Evolutionary conservation across 306 rosid species (phyloP).

Genomic region (Glycyrrhiza uralensis): DNA sequence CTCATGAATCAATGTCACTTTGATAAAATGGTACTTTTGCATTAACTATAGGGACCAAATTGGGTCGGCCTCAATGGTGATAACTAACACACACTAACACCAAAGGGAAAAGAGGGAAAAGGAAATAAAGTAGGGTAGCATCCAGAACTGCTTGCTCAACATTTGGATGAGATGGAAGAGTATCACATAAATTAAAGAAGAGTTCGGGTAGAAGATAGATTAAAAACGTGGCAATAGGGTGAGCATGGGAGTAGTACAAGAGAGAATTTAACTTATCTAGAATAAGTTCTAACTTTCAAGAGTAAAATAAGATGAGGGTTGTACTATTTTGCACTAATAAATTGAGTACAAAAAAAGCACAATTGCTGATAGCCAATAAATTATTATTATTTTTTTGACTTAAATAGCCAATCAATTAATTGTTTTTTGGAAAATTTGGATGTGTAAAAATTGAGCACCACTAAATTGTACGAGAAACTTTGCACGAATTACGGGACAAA

Average conservation of each 20-base stretch:
- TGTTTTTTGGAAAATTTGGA: no score
- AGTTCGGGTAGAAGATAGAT: not conserved
- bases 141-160: constrained; percentile 15
- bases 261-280: not conserved
- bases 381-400: no score
- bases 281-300: not conserved
- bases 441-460: no score
- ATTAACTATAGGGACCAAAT: constrained; percentile 25
- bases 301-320: no score
- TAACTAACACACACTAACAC: constrained; percentile 22
- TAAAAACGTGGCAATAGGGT: constrained; percentile 18
- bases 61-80: constrained; percentile 19
- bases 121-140: not conserved
- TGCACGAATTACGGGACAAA: no score
- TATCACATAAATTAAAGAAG: not conserved
- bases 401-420: no score
- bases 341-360: no score
- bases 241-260: not conserved
- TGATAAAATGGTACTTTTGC: constrained; percentile 34
- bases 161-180: not conserved
- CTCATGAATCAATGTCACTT: constrained; percentile 33
- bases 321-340: no score
- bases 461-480: no score
- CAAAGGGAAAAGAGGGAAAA: not conserved
- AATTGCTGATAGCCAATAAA: no score